Percentiles rank a stretch among this genome's conserved stretches.
Evolutionary conservation across 2,329 filamentous ascomycete species (phyloP).

Genomic region (Cercospora sp.): DNA sequence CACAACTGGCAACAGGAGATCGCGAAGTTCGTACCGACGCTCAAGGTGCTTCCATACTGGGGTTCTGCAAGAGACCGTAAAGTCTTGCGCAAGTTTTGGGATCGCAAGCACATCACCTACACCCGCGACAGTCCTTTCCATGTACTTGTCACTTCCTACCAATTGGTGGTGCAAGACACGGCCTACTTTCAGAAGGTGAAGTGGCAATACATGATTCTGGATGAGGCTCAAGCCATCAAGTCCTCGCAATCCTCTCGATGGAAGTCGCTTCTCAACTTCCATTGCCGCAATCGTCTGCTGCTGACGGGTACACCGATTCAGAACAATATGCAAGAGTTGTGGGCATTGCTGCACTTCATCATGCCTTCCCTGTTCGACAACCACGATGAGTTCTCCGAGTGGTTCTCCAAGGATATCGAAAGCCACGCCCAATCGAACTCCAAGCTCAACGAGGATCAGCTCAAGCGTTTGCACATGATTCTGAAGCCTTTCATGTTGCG

Average conservation of each 20-base stretch:
- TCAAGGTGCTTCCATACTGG: slow-evolving; percentile 98
- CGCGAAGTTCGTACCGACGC: slow-evolving; percentile 84
- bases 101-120: slow-evolving; percentile 95
- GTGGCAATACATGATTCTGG: slow-evolving; percentile 99
- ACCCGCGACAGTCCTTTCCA: slow-evolving; percentile 92
- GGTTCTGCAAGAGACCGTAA: slow-evolving; percentile 92
- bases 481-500: slow-evolving; percentile 99
- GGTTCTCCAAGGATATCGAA: slow-evolving; percentile 95
- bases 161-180: slow-evolving; percentile 92
- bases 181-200: slow-evolving; percentile 98
- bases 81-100: slow-evolving; percentile 97
- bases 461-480: slow-evolving; percentile 97
- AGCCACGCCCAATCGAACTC: slow-evolving; percentile 98
- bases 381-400: slow-evolving; percentile 88
- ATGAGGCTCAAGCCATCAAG: slow-evolving; percentile 98
- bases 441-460: slow-evolving; percentile 98
- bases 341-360: slow-evolving; percentile 97
- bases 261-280: slow-evolving; percentile 92
- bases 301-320: slow-evolving; percentile 97
- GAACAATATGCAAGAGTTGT: slow-evolving; percentile 99
- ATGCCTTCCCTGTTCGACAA: slow-evolving; percentile 99
- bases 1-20: slow-evolving; percentile 99
- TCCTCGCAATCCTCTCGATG: slow-evolving; percentile 93
- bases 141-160: slow-evolving; percentile 94
- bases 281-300: slow-evolving; percentile 89